Evolutionary conservation across 2,329 filamentous ascomycete species (phyloP).

Genomic region (Exserohilum turcica): DNA sequence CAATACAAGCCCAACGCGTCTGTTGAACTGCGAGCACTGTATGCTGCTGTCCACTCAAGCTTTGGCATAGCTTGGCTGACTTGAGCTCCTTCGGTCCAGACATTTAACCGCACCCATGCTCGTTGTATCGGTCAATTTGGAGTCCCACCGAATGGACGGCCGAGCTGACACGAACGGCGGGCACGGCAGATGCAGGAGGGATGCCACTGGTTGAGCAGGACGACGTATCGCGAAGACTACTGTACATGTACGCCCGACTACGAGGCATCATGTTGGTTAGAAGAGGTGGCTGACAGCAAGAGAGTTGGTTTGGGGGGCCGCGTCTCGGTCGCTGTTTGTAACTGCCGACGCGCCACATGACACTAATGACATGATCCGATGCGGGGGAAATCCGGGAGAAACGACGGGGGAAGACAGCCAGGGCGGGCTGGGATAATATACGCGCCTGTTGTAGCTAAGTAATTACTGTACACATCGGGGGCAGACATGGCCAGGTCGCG

Average conservation of each 20-base stretch:
- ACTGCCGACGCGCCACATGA: slow-evolving; percentile 15
- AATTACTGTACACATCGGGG: no score
- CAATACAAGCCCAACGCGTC: background rate
- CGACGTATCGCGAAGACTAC: no score
- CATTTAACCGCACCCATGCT: background rate
- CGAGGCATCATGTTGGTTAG: background rate
- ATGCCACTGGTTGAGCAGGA: background rate
- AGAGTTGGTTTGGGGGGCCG: background rate
- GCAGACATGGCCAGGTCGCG: background rate
- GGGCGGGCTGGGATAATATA: no score
- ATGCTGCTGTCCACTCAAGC: background rate
- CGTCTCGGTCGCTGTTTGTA: background rate
- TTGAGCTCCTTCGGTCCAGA: background rate
- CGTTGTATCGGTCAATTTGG: background rate
- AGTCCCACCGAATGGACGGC: background rate
- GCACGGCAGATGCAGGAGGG: slow-evolving; percentile 7
- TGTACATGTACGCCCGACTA: background rate
- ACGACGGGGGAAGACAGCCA: background rate
- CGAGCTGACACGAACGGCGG: background rate
- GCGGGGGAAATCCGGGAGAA: slow-evolving; percentile 23
- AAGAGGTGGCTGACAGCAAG: background rate
- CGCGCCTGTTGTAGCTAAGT: no score
- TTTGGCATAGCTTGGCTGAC: background rate
- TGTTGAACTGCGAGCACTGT: background rate
- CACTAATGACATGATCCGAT: slow-evolving; percentile 10